These are phyloP conservation scores for Neotropicomus parvogracilis DNA, from an alignment of 1,284 basidiomycete species.

Conservation along the genomic window DNA sequence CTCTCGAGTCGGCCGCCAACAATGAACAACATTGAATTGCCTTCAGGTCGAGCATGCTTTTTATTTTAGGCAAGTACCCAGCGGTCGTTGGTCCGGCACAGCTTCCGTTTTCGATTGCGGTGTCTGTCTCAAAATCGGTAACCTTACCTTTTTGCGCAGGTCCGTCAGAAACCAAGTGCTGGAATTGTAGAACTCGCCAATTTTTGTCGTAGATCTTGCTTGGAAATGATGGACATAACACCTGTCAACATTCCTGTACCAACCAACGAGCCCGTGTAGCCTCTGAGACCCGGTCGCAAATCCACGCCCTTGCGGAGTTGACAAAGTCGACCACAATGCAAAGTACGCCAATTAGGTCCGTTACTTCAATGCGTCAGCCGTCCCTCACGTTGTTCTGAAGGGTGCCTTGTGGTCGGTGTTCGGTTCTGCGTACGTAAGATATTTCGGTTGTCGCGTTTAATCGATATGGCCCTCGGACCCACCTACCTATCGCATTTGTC, in stretches of 20 bases:
- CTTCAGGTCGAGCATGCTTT: conserved; percentile 14
- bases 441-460: conserved; percentile 37
- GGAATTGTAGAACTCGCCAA: conserved; percentile 26
- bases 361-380: conserved; percentile 27
- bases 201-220: conserved; percentile 27
- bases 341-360: conserved; percentile 34
- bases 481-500: conserved; percentile 35
- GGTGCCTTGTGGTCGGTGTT: conserved; percentile 33
- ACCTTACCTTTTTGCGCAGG: conserved; percentile 19
- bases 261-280: conserved; percentile 14
- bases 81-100: conserved; percentile 6
- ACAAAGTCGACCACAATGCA: conserved; percentile 35
- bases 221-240: conserved; percentile 26
- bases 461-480: conserved; percentile 39
- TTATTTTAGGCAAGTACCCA: conserved; percentile 31
- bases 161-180: conserved; percentile 19
- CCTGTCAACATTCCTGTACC: conserved; percentile 18
- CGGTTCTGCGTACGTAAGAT: conserved; percentile 32
- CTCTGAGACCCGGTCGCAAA: conserved; percentile 32
- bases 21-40: conserved; percentile 27
- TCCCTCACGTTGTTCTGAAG: conserved; percentile 33
- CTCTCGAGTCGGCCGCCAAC: conserved; percentile 21
- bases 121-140: conserved; percentile 19
- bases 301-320: conserved; percentile 26
- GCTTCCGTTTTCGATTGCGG: conserved; percentile 20